phyloP scores from a whole-genome alignment of 139 green algal genomes.

The Chlamydomonas sphaeroides region DNA sequence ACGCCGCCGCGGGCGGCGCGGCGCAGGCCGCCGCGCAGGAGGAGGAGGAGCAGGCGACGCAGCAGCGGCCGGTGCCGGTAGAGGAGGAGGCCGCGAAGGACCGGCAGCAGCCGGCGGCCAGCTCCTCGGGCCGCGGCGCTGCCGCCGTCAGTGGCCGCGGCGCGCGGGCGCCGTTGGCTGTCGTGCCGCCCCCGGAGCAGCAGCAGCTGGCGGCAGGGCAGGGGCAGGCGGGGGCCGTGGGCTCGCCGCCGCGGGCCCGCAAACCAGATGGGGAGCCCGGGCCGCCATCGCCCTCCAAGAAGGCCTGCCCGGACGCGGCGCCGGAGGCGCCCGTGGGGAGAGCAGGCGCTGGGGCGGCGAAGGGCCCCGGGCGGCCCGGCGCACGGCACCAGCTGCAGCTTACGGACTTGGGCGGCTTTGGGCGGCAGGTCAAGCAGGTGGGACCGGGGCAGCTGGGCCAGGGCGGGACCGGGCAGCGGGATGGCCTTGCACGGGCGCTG shows the following conservation, averaged over 20 bases:
- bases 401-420: background rate
- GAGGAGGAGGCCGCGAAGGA: background rate
- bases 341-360: background rate
- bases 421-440: slow-evolving; percentile 15
- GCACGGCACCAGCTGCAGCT: slow-evolving; percentile 7
- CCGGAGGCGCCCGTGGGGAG: background rate
- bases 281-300: slow-evolving; percentile 12
- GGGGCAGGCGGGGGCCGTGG: background rate
- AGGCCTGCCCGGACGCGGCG: background rate
- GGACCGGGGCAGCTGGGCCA: too few species aligned
- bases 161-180: background rate
- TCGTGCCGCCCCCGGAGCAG: too few species aligned
- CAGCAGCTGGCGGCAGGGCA: too few species aligned
- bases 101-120: background rate
- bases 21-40: background rate
- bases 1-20: background rate
- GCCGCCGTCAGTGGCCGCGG: background rate
- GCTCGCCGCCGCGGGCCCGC: background rate
- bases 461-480: too few species aligned
- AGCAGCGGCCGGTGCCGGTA: background rate
- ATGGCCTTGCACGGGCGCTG: too few species aligned
- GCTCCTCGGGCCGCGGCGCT: too few species aligned
- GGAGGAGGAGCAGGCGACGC: too few species aligned
- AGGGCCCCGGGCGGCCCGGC: background rate
- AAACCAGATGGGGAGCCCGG: background rate